These are phyloP conservation scores for Russula griseocarnosa DNA, from an alignment of 768 basidiomycete species.

Conservation along the genomic window DNA sequence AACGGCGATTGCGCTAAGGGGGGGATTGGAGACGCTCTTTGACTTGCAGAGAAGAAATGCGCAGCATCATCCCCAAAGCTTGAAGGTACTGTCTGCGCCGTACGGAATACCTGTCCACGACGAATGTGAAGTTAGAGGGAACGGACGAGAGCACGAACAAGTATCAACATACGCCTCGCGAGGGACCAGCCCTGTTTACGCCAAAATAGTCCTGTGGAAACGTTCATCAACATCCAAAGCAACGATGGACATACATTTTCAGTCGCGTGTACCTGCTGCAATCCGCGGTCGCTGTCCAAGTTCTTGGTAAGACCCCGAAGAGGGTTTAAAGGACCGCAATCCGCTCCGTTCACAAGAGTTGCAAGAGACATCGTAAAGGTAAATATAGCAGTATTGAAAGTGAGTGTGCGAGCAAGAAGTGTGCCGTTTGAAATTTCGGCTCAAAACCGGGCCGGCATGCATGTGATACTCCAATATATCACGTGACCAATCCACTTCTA, in stretches of 20 bases:
- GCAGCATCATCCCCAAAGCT: conserved; percentile 61
- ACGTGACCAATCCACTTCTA: too few relatives aligned
- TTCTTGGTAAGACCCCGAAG: conserved; percentile 74
- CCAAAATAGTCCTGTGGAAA: conserved; percentile 63
- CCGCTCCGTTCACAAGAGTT: conserved; percentile 69
- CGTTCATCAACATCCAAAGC: conserved; percentile 3
- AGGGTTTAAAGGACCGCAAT: conserved; percentile 84
- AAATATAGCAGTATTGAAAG: background rate
- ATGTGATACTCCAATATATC: background rate
- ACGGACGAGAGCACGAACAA: background rate
- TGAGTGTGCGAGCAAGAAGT: background rate
- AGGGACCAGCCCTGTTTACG: conserved; percentile 54
- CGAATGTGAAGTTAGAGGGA: background rate
- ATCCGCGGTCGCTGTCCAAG: conserved; percentile 73
- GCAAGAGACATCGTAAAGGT: conserved; percentile 62
- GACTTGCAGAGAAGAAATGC: conserved; percentile 54
- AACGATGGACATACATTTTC: background rate
- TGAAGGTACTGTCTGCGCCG: conserved; percentile 33
- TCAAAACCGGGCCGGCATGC: background rate
- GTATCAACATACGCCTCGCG: conserved; percentile 50
- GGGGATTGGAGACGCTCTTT: conserved; percentile 35
- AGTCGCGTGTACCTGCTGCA: conserved; percentile 60
- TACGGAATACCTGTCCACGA: conserved; percentile 18
- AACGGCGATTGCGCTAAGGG: conserved; percentile 44
- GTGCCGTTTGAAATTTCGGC: background rate